Percentiles rank a stretch among this genome's conserved stretches.
Evolutionary conservation across 495 filamentous ascomycete species (phyloP).

Genomic region (Tuber indicum): DNA sequence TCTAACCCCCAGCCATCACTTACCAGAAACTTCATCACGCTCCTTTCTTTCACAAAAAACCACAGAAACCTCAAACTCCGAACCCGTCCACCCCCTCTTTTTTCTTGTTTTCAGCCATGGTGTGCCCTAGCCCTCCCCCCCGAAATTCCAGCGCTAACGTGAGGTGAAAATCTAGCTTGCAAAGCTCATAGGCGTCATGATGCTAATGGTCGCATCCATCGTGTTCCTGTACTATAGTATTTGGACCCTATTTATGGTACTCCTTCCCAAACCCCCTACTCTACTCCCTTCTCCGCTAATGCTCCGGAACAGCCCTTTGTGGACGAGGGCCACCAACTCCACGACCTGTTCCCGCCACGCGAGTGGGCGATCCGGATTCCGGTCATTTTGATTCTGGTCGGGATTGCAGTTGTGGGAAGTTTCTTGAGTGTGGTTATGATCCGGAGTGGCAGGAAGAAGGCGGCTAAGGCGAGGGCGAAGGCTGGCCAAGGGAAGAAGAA

Average conservation of each 20-base stretch:
- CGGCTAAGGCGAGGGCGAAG: slow-evolving; percentile 75
- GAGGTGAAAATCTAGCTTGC: slow-evolving; percentile 60
- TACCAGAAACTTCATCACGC: background rate
- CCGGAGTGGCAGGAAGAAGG: slow-evolving; percentile 94
- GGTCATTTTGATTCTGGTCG: slow-evolving; percentile 88
- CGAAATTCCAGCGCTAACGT: background rate
- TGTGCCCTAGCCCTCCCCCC: background rate
- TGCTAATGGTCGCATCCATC: slow-evolving; percentile 89
- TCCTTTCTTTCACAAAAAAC: background rate
- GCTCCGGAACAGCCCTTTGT: slow-evolving; percentile 72
- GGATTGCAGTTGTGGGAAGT: slow-evolving; percentile 86
- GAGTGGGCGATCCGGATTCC: slow-evolving; percentile 99
- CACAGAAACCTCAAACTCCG: background rate
- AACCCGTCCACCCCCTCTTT: background rate
- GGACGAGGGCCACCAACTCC: slow-evolving; percentile 84
- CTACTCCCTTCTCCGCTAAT: slow-evolving; percentile 9
- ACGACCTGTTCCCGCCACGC: slow-evolving; percentile 90
- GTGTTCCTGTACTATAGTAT: slow-evolving; percentile 99
- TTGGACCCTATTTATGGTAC: slow-evolving; percentile 96
- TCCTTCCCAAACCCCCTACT: slow-evolving; percentile 6
- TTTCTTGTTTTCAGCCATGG: background rate
- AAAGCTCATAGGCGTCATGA: slow-evolving; percentile 89
- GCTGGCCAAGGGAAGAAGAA: slow-evolving; percentile 67
- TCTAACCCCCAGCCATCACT: background rate
- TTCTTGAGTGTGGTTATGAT: slow-evolving; percentile 99